Percentiles rank a stretch among this genome's conserved stretches.
Evolutionary conservation across 116 monocot genomes (phyloP).

Genomic region (Iris pallida): DNA sequence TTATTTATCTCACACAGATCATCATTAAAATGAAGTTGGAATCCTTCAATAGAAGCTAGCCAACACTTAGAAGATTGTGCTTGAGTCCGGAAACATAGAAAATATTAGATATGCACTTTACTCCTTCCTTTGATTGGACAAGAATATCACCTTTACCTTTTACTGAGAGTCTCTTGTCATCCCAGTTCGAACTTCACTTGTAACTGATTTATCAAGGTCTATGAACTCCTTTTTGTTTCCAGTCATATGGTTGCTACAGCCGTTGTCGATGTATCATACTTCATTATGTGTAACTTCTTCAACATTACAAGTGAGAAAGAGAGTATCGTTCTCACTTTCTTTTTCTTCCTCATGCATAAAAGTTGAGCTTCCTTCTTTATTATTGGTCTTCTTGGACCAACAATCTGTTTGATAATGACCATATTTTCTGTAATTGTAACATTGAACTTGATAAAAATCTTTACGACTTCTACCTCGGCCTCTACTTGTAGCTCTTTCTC

Average conservation of each 20-base stretch:
- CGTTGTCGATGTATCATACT: conserved; percentile 10
- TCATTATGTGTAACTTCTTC: background rate
- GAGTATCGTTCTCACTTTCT: no score
- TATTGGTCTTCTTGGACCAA: no score
- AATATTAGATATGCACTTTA: background rate
- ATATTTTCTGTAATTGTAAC: no score
- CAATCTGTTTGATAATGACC: no score
- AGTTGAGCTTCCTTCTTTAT: no score
- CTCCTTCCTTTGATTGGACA: background rate
- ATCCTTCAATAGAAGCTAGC: conserved; percentile 5
- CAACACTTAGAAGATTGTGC: conserved; percentile 19
- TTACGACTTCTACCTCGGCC: no score
- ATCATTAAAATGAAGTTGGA: conserved; percentile 5
- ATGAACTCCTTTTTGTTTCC: background rate
- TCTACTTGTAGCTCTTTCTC: background rate
- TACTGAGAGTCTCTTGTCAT: background rate
- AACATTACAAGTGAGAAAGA: conserved; percentile 3
- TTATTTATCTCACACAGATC: background rate
- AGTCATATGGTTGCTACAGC: conserved; percentile 12
- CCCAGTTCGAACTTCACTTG: background rate
- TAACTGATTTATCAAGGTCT: background rate
- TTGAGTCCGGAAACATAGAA: conserved; percentile 14
- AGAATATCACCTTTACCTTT: conserved; percentile 4
- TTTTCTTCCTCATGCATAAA: conserved; percentile 8
- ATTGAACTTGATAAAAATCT: no score